Conservation (phyloP, 1,284 basidiomycete species). For the Cryptococcus floricola region DNA sequence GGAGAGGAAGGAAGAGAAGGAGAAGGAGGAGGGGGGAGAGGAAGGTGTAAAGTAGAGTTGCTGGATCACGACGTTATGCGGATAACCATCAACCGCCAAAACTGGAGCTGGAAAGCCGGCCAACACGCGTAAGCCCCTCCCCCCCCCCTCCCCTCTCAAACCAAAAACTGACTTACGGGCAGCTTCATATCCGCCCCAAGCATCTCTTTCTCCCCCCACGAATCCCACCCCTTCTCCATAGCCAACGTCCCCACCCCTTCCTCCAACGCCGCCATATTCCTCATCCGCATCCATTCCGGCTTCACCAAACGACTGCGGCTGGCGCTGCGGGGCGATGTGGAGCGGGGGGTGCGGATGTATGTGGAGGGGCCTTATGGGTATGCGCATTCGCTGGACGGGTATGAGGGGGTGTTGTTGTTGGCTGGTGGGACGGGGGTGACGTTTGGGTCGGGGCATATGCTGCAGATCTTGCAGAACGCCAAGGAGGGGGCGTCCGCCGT, state of each 20-base stretch:
- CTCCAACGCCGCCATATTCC: constrained; percentile 29
- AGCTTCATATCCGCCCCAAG: constrained; percentile 41
- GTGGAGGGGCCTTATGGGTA: constrained; percentile 48
- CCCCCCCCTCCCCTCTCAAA: too few relatives aligned
- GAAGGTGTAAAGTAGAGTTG: constrained; percentile 35
- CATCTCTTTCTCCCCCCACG: constrained; percentile 32
- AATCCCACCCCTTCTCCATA: constrained; percentile 47
- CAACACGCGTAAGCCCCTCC: constrained; percentile 51
- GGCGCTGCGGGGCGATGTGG: constrained; percentile 10
- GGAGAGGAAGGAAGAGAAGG: constrained; percentile 9
- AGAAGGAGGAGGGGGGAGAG: constrained; percentile 13
- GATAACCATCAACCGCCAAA: constrained; percentile 52
- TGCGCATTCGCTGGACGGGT: constrained; percentile 20
- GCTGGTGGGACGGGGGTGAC: constrained; percentile 46
- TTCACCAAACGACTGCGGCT: constrained; percentile 31
- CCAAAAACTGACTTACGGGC: constrained; percentile 1
- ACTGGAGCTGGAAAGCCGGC: constrained; percentile 57
- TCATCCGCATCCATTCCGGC: constrained; percentile 41
- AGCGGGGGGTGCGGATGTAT: constrained; percentile 21
- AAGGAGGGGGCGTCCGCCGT: constrained; percentile 21
- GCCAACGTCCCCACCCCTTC: constrained; percentile 31
- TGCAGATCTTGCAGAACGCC: constrained; percentile 20
- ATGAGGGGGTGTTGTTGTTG: constrained; percentile 37
- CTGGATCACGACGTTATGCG: constrained; percentile 56
- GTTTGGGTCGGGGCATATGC: constrained; percentile 31